These are phyloP conservation scores for Phialocephala subalpina DNA, from an alignment of 2,329 filamentous ascomycete species.

Conservation along the genomic window DNA sequence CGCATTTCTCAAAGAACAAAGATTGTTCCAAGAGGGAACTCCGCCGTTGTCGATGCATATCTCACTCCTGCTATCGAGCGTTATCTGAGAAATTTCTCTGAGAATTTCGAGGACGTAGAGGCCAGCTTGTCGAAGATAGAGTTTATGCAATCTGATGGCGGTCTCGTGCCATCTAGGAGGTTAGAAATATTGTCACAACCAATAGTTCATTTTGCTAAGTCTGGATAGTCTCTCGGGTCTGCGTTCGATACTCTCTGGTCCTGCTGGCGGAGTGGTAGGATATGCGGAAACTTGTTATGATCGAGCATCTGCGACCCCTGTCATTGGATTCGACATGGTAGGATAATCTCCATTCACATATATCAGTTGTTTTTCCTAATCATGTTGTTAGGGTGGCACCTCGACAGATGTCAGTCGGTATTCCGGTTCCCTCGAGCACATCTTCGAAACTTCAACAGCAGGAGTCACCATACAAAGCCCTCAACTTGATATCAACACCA, in stretches of 20 bases:
- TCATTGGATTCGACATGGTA: constrained; percentile 73
- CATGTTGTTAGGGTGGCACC: constrained; percentile 58
- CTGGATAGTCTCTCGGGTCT: constrained; percentile 58
- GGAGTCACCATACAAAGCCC: constrained; percentile 80
- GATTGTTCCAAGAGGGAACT: constrained; percentile 69
- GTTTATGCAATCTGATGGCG: constrained; percentile 65
- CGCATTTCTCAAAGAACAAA: constrained; percentile 77
- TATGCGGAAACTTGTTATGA: constrained; percentile 72
- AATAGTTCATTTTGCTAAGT: no score
- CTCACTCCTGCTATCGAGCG: constrained; percentile 72
- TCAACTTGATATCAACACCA: constrained; percentile 81
- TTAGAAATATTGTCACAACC: constrained; percentile 39
- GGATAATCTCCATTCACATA: no score
- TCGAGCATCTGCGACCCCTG: constrained; percentile 65
- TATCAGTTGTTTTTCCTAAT: no score
- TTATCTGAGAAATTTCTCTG: constrained; percentile 66
- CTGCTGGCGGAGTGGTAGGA: constrained; percentile 73
- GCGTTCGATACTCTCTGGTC: constrained; percentile 69
- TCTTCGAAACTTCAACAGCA: constrained; percentile 80
- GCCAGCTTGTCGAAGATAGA: constrained; percentile 55
- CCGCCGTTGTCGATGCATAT: constrained; percentile 73
- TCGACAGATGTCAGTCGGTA: constrained; percentile 74
- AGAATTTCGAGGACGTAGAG: constrained; percentile 30
- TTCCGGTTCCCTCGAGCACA: constrained; percentile 71
- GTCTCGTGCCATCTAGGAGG: constrained; percentile 48